Base-by-base conservation (phyloP, 2,329 filamentous ascomycete species). In the Teratosphaeria zuluensis region DNA sequence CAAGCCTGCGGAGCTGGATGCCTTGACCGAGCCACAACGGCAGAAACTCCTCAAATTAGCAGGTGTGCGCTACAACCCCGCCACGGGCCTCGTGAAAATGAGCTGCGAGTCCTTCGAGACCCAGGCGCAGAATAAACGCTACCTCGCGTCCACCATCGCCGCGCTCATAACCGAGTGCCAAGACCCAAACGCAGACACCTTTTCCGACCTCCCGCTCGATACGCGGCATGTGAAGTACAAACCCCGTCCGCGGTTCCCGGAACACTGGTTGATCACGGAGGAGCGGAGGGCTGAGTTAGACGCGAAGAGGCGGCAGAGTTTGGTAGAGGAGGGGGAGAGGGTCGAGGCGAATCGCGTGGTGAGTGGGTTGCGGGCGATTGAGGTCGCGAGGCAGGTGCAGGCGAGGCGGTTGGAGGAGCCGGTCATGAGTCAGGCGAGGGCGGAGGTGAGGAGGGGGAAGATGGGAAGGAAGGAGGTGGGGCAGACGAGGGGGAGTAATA, bases 111-210 rank as follows among this genome's bases (percentile, higher is more conserved):
- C 61, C 28, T 95, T 88, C 73, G 85, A 90, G 70, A 89, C 92
- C 58, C 88, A 90, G 70, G 90, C 92, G 19, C 92, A 97, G 78
- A 99, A 99, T 79, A 99, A 97, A 81, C 85, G 90, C n/a, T 94
- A 94, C 72, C 80, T 99, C 24, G 87, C 85, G 56, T 90, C 95
- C 67, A 75, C 90, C 54, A 83, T 97, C 55, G 80, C 87, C 63
- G 83, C 80, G 55, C 77, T 99, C 64, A 76, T 99, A 60, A 78
- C 77, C 6, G 85, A 90, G 70, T 90, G 92, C 59, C 71, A 85
- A 79, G 87, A 96, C 70, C 78, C 81, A 28, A 60, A 61, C n/a
- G 82, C 77, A 42, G 92, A 99, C 66, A 88, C 83, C 11, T 96
- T 97, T 68, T 86, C 86, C 64, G 94, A 99, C 72, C 76, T 99